Evolutionary conservation across 805 yeast species (phyloP), one percentile per base, ranked within the genome.

Genomic region (Cephaloascus albidus): DNA sequence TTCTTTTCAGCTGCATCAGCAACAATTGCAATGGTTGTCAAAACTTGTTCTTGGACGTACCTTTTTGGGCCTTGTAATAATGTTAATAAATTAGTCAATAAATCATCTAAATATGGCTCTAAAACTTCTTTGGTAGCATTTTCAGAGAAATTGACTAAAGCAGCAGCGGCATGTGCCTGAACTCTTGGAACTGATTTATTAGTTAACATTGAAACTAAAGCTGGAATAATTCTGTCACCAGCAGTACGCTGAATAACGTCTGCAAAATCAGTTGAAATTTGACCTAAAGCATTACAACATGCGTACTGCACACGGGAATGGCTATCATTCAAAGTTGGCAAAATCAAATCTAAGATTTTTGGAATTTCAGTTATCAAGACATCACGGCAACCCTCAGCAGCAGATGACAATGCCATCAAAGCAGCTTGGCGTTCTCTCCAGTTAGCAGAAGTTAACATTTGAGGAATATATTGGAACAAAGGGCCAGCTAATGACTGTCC

Each of bases 371-470:
- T 66, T 36, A 85, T 82, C 61, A 93, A 70, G 12, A 84, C 87
- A 48, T 89, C 97, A 37, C 86, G 73, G 62, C 97, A 90, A 38
- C 98, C 98, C 65, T 93, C 98, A 32, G 97, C 97, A 18, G 95
- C 96, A 4, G 96, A 81, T 0, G 97, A 88, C 20, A 93, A 66
- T 0, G 97, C 97, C 97, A 93, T 93, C 40, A 93, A 65, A 2
- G 97, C 95, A 18, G 96, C 98, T 57, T 89, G 96, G 45, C 96
- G 81, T 57, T 88, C 95, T 58, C 95, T 81, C 98, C 98, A 93
- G 44, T 77, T 74, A 26, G 65, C 55, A 2, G 95, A 81, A 40
- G 66, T 65, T 17, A 86, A 61, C 96, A 93, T 85, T 41, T 75
- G 77, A 16, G 96, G 96, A 42, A 93, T 69, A 56, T 76, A 83